Evolutionary conservation across 2,329 filamentous ascomycete genomes (phyloP).

Genomic region (Microsporum audouinii): DNA sequence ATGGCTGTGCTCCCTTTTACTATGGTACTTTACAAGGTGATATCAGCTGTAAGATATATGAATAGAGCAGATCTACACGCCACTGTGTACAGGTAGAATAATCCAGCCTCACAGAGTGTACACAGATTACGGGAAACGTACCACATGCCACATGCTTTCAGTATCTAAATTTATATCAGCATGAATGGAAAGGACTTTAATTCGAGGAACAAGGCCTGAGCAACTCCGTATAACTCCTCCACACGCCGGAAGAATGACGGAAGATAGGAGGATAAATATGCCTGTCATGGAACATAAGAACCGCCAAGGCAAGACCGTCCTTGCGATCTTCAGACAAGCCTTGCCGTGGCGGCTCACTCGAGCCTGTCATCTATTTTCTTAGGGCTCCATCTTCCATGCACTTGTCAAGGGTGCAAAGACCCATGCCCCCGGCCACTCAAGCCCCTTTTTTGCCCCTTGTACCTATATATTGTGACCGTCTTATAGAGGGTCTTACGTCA

Average conservation of each 20-base stretch:
- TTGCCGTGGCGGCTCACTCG: not conserved
- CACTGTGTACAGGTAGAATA: not conserved
- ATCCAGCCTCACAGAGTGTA: not conserved
- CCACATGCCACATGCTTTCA: not conserved
- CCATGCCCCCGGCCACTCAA: not conserved
- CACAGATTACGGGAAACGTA: not conserved
- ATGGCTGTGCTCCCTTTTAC: not conserved
- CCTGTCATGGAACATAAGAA: not conserved
- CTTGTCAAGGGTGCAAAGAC: not conserved
- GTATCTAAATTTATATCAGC: not conserved
- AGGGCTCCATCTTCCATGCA: not conserved
- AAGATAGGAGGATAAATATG: slow-evolving; percentile 1
- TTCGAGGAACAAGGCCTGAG: not conserved
- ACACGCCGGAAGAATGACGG: not conserved
- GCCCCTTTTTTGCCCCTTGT: not conserved
- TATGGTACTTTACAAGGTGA: not conserved
- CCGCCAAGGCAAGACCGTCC: not conserved
- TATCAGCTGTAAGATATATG: not conserved
- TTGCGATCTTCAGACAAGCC: slow-evolving; percentile 1
- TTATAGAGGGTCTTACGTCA: not conserved
- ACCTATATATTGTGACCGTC: not conserved
- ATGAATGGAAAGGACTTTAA: not conserved
- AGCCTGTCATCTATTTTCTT: not conserved
- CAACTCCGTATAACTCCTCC: not conserved
- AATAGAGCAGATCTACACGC: not conserved